Percentiles rank a stretch among this genome's conserved stretches.
phyloP scores from a whole-genome alignment of 2,329 filamentous ascomycete species.

The Periconia sp. region DNA sequence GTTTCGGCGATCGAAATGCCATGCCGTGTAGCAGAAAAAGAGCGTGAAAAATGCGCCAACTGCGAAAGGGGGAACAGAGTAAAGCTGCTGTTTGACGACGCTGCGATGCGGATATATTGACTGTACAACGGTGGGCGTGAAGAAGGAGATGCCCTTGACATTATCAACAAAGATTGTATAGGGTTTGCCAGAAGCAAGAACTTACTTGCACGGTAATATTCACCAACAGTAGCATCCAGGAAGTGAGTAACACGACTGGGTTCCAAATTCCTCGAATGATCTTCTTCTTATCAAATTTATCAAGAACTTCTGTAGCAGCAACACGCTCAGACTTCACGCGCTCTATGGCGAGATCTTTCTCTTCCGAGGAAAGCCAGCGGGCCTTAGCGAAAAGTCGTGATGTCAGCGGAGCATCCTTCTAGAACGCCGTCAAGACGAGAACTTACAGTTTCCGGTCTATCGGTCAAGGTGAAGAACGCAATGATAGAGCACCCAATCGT shows the following conservation, averaged over 20 bases:
- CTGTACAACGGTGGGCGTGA: conserved; percentile 69
- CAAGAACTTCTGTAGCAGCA: conserved; percentile 63
- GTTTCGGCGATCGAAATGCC: conserved; percentile 62
- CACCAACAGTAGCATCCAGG: conserved; percentile 65
- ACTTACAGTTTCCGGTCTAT: conserved; percentile 71
- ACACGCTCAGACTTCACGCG: conserved; percentile 70
- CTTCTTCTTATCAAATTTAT: conserved; percentile 65
- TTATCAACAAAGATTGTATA: too few relatives aligned
- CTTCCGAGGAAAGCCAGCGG: conserved; percentile 65
- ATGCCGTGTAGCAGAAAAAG: conserved; percentile 63
- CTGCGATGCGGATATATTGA: conserved; percentile 66
- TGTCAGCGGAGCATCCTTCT: too few relatives aligned
- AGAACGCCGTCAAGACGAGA: too few relatives aligned
- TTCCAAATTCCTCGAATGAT: conserved; percentile 64
- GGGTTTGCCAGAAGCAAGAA: too few relatives aligned
- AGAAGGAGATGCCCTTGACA: conserved; percentile 71
- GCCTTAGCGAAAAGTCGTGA: too few relatives aligned
- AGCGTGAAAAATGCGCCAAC: conserved; percentile 69
- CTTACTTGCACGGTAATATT: conserved; percentile 73
- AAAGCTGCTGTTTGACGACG: conserved; percentile 67
- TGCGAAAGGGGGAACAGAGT: conserved; percentile 71
- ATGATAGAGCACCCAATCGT: conserved; percentile 62
- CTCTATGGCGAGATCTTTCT: conserved; percentile 67
- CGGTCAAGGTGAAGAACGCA: conserved; percentile 66
- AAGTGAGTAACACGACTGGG: conserved; percentile 62